Evolutionary conservation across 83 land plant species (phyloP).

Genomic region (Picea engelmannii): DNA sequence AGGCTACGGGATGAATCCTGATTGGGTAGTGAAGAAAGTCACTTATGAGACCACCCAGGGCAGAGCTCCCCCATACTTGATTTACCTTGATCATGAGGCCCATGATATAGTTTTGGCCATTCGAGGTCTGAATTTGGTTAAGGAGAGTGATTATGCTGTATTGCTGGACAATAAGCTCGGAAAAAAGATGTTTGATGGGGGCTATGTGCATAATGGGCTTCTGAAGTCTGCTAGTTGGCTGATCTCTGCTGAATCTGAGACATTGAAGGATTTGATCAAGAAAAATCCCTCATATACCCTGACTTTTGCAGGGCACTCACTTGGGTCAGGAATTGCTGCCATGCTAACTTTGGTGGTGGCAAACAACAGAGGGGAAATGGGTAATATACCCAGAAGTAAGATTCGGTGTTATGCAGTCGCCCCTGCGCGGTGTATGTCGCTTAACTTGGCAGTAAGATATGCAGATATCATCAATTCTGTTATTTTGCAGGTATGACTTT

Average conservation of each 20-base stretch:
- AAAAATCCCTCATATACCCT: conserved; percentile 49
- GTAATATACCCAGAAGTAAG: conserved; percentile 19
- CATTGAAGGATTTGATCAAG: conserved; percentile 38
- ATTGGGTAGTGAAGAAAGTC: conserved; percentile 38
- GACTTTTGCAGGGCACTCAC: conserved; percentile 39
- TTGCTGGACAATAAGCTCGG: conserved; percentile 65
- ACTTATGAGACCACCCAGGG: conserved; percentile 52
- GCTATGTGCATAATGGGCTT: conserved; percentile 81
- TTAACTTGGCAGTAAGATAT: conserved; percentile 35
- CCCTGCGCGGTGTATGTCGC: conserved; percentile 47
- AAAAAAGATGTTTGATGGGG: conserved; percentile 59
- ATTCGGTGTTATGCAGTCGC: conserved; percentile 42
- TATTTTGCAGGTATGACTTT: conserved; percentile 31
- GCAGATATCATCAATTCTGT: conserved; percentile 39
- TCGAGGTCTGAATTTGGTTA: conserved; percentile 69
- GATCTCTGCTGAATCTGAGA: conserved; percentile 49
- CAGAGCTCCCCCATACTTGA: conserved; percentile 61
- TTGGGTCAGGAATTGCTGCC: conserved; percentile 40
- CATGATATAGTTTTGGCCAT: conserved; percentile 70
- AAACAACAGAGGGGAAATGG: conserved; percentile 10
- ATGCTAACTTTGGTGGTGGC: conserved; percentile 25
- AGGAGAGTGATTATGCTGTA: conserved; percentile 59
- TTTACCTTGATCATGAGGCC: conserved; percentile 63
- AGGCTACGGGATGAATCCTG: conserved; percentile 63
- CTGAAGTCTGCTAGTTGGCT: conserved; percentile 64